phyloP scores from a whole-genome alignment of 2,329 filamentous ascomycete species.

The Myriosclerotinia scirpicola region DNA sequence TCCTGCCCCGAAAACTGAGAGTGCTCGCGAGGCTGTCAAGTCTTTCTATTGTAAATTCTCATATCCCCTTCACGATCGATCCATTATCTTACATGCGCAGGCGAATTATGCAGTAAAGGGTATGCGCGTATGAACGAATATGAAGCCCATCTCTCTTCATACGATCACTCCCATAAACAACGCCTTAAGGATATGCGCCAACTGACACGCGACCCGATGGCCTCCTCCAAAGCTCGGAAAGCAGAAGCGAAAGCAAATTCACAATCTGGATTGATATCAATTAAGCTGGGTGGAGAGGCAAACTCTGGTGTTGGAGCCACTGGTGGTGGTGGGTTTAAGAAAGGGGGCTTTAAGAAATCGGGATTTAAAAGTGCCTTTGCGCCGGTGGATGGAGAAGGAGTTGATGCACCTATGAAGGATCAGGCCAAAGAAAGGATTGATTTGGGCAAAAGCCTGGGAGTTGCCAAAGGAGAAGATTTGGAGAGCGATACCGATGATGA shows the following conservation, averaged over 20 bases:
- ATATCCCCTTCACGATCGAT: neutral
- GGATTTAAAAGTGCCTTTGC: constrained; percentile 79
- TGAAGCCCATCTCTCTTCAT: constrained; percentile 88
- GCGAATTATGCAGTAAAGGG: constrained; percentile 85
- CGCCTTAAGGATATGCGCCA: constrained; percentile 85
- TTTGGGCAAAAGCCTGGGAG: neutral
- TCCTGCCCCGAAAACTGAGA: constrained; percentile 53
- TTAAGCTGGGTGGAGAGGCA: constrained; percentile 56
- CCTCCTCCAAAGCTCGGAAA: constrained; percentile 63
- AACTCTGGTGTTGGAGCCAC: constrained; percentile 34
- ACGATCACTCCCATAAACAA: constrained; percentile 94
- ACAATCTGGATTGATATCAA: constrained; percentile 61
- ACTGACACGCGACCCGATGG: constrained; percentile 70
- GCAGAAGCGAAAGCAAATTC: constrained; percentile 67
- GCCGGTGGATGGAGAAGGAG: constrained; percentile 48
- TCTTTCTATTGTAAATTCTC: constrained; percentile 67
- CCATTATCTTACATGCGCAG: constrained; percentile 37
- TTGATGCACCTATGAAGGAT: constrained; percentile 45
- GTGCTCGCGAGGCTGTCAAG: constrained; percentile 72
- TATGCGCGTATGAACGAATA: constrained; percentile 96
- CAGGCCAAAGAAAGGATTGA: constrained; percentile 33
- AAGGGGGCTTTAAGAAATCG: constrained; percentile 75
- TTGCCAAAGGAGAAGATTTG: constrained; percentile 51
- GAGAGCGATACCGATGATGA: constrained; percentile 52
- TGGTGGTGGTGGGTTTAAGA: constrained; percentile 56